These are phyloP conservation scores for Acanthamoeba royreba DNA, from an alignment of 208 protist species.

Conservation along the genomic window DNA sequence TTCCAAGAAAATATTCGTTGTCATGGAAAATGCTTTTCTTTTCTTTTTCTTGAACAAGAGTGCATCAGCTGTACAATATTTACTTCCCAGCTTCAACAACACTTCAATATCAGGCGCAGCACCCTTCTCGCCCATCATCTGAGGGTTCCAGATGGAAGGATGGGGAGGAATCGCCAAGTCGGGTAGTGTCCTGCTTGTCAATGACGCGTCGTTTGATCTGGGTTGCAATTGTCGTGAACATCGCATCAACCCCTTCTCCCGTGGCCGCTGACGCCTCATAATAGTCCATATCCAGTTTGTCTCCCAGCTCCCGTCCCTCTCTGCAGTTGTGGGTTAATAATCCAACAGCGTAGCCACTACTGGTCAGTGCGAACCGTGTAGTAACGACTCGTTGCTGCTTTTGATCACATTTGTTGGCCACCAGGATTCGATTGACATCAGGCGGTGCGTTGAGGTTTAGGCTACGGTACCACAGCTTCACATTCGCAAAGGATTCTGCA, in stretches of 20 bases:
- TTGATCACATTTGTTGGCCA: conserved; percentile 18
- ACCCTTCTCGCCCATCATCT: not conserved
- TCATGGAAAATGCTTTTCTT: too few relatives aligned
- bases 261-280: not conserved
- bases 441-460: not conserved
- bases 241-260: not conserved
- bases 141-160: not conserved
- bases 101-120: not conserved
- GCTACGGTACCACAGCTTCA: conserved; percentile 1
- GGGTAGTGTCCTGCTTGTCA: not conserved
- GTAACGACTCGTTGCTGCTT: not conserved
- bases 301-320: not conserved
- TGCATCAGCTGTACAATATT: too few relatives aligned
- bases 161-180: not conserved
- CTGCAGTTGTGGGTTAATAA: not conserved
- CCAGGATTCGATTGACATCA: not conserved
- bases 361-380: not conserved
- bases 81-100: too few relatives aligned
- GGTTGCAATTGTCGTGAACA: conserved; percentile 5
- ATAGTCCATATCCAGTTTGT: not conserved
- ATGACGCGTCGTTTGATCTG: conserved; percentile 21
- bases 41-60: too few relatives aligned
- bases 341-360: not conserved
- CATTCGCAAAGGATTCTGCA: not conserved
- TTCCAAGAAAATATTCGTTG: too few relatives aligned